Base-by-base conservation (phyloP, 23 red algal species). In the Gracilariopsis chorda region DNA sequence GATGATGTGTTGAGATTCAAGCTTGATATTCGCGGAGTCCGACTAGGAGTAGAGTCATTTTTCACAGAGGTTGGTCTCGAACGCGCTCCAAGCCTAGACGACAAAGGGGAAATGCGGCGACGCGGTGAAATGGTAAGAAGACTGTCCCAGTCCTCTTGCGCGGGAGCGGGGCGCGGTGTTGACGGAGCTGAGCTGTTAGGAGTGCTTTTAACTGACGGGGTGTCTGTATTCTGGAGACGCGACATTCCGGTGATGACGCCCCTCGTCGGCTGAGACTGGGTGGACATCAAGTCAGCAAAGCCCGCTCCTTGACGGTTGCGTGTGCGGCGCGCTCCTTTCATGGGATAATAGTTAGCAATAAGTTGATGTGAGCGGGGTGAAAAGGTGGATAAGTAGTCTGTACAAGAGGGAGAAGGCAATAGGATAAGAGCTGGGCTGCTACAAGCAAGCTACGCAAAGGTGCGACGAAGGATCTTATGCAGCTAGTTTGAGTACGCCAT, bases 251-350 rank as follows among this genome's bases (percentile, higher is more conserved):
- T 86, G 82, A 86, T 86, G 62, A 86, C 62, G 43, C 57, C 60
- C 39, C 58, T 61, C 57, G 35, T 42, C 12, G 58, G 82, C 8
- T 45, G 62, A 16, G 30, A 20, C 6, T 40, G 82, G 19, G 61
- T 43, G 43, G 62, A 43, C 82, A 86, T 86, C 11, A 86, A 44
- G 61, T 86, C 82, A 39, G 82, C 58, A 47, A 86, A 86, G 62
- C 82, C 82, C 27, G 82, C 62, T 37, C 63, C 57, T 28, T 44
- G 41, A 24, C 75, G 75, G 8, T 47, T 51, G 58, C 62, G 82
- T 23, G 58, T 86, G 62, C 82, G 82, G 62, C 82, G 82, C 1
- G 82, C 82, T 61, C 82, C 82, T 71, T 86, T 86, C 82, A 86
- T 86, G 82, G 32, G 67, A n/a, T 46, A 73, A 45, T 42, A 73